Evolutionary conservation across 345 rosid species (phyloP).

Genomic region (Citrus sinensis): DVS_A1.0 CM039166.1:10375001-10375500

Average conservation of each 20-base stretch:
- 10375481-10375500: constrained; percentile 39
- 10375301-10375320: neutral
- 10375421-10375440: constrained; percentile 35
- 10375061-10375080: neutral
- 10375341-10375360: constrained; percentile 4
- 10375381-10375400: constrained; percentile 36
- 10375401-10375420: constrained; percentile 18
- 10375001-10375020: neutral
- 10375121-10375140: neutral
- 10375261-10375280: neutral
- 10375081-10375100: neutral
- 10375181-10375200: neutral
- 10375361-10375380: constrained; percentile 50
- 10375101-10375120: neutral
- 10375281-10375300: neutral
- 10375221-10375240: neutral
- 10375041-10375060: neutral
- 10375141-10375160: neutral
- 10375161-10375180: neutral
- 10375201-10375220: neutral
- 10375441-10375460: constrained; percentile 46
- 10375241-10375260: neutral
- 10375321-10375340: neutral
- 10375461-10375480: constrained; percentile 51
- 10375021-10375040: neutral